Evolutionary conservation across 2,329 filamentous ascomycete genomes (phyloP).

Genomic region (Tolypocladium endophyticum): DNA sequence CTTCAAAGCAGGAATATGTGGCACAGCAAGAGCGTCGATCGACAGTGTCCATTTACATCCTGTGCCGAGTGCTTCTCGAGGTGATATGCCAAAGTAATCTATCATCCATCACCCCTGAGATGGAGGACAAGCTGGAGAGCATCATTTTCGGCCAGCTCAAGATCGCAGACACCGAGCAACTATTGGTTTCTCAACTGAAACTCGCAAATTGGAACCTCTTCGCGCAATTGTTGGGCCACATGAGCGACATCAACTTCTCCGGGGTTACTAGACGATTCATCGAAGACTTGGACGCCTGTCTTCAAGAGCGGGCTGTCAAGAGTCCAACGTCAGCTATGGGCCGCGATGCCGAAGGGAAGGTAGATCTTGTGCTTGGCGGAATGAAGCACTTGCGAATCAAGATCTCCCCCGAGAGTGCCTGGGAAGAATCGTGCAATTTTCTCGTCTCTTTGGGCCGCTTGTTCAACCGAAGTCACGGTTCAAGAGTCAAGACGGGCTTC

Average conservation of each 20-base stretch:
- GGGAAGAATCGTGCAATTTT: slow-evolving; percentile 84
- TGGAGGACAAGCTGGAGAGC: slow-evolving; percentile 86
- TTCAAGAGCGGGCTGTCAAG: slow-evolving; percentile 66
- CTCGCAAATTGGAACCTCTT: slow-evolving; percentile 96
- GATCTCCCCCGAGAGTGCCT: slow-evolving; percentile 60
- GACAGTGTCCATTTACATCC: slow-evolving; percentile 88
- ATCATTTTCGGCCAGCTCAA: slow-evolving; percentile 97
- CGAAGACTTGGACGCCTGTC: slow-evolving; percentile 64
- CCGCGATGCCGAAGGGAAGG: slow-evolving; percentile 65
- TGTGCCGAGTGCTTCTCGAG: slow-evolving; percentile 87
- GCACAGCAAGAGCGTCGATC: slow-evolving; percentile 78
- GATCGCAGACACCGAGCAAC: slow-evolving; percentile 72
- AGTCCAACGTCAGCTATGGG: slow-evolving; percentile 45
- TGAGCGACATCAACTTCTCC: slow-evolving; percentile 86
- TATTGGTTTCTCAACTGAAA: slow-evolving; percentile 67
- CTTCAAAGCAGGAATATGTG: slow-evolving; percentile 57
- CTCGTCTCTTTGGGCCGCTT: slow-evolving; percentile 71
- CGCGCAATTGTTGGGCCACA: slow-evolving; percentile 83
- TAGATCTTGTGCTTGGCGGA: slow-evolving; percentile 77
- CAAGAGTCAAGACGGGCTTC: slow-evolving; percentile 85
- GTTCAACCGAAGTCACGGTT: slow-evolving; percentile 78
- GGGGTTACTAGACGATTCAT: slow-evolving; percentile 77
- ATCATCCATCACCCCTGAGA: slow-evolving; percentile 72
- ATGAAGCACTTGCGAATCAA: slow-evolving; percentile 84
- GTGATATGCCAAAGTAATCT: slow-evolving; percentile 86